phyloP scores from a whole-genome alignment of 2,329 filamentous ascomycete species.

The Uncinocarpus reesii region DNA sequence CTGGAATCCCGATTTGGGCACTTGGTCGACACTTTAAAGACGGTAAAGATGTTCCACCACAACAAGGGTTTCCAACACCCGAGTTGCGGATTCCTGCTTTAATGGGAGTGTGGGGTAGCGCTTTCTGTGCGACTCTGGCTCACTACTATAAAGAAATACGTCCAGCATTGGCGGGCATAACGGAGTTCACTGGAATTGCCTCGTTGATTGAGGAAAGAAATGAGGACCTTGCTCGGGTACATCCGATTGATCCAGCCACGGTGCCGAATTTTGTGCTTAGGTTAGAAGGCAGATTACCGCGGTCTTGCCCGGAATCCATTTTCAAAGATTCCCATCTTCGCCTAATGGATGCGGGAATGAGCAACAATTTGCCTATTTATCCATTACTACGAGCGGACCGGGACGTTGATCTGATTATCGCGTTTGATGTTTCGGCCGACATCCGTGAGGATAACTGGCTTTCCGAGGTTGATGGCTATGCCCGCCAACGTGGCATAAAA shows the following conservation, averaged over 20 bases:
- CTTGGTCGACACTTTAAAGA: constrained; percentile 71
- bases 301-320: constrained; percentile 67
- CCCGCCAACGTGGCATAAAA: constrained; percentile 75
- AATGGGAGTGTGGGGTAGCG: constrained; percentile 91
- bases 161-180: constrained; percentile 65
- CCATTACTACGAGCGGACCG: constrained; percentile 80
- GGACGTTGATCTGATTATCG: constrained; percentile 78
- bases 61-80: constrained; percentile 61
- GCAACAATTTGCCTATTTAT: constrained; percentile 94
- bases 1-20: constrained; percentile 91
- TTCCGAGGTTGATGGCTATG: constrained; percentile 85
- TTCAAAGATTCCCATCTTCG: constrained; percentile 61
- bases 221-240: constrained; percentile 77
- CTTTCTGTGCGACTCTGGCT: constrained; percentile 88
- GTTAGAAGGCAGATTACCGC: constrained; percentile 64
- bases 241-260: constrained; percentile 83
- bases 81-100: constrained; percentile 75
- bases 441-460: constrained; percentile 95
- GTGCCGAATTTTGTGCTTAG: constrained; percentile 84
- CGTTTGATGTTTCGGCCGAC: constrained; percentile 90
- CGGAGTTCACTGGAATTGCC: constrained; percentile 68
- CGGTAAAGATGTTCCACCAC: constrained; percentile 56
- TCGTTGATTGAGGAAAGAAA: constrained; percentile 72
- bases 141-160: constrained; percentile 93
- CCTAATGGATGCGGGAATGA: constrained; percentile 97